Percentiles rank a stretch among this genome's conserved stretches.
phyloP scores from a whole-genome alignment of 2,329 filamentous ascomycete genomes.

The Xylariaceae sp. region DNA sequence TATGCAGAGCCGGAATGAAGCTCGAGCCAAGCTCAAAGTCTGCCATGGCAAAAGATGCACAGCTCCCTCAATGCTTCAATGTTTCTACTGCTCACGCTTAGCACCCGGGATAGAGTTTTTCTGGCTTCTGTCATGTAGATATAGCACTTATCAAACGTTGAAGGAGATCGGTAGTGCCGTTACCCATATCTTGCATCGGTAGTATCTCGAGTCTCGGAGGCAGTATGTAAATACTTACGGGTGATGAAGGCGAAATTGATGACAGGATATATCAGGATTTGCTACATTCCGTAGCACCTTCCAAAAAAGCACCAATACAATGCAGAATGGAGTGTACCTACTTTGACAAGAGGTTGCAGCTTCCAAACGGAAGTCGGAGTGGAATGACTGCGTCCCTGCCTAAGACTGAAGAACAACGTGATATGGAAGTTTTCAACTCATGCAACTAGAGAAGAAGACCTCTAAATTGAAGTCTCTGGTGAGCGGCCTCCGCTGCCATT shows the following conservation, averaged over 20 bases:
- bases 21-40: slow-evolving; percentile 52
- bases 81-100: slow-evolving; percentile 1
- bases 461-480: not conserved
- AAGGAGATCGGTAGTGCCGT: no score
- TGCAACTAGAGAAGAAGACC: not conserved
- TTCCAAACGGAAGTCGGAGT: no score
- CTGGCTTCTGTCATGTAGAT: not conserved
- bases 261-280: no score
- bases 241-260: no score
- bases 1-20: slow-evolving; percentile 79
- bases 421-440: not conserved
- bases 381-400: not conserved
- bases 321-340: no score
- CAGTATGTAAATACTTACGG: no score
- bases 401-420: not conserved
- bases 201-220: no score
- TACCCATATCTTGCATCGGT: no score
- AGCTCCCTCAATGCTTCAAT: not conserved
- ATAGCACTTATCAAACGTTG: no score
- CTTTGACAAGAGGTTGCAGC: no score
- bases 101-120: not conserved
- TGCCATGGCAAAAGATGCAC: slow-evolving; percentile 37
- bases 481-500: not conserved
- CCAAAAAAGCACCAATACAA: no score
- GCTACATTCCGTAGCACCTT: no score